Conservation (phyloP, 2,329 filamentous ascomycete genomes). For the Rosellinia necatrix region DNA sequence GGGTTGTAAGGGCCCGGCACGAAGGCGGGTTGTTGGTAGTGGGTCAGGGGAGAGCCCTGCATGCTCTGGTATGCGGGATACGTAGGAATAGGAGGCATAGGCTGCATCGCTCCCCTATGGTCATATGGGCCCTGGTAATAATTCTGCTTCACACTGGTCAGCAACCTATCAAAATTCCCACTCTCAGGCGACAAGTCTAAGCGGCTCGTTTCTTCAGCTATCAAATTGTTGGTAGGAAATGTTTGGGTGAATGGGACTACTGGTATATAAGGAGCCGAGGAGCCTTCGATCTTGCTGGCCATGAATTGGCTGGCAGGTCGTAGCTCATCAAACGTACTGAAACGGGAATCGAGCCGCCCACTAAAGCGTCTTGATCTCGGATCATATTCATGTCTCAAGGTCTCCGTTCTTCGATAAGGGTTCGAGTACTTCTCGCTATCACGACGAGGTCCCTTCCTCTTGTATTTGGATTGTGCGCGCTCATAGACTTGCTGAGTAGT, state of each 20-base stretch:
- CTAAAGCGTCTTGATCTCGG: constrained; percentile 48
- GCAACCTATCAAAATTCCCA: constrained; percentile 73
- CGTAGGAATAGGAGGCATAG: constrained; percentile 37
- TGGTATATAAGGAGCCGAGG: constrained; percentile 28
- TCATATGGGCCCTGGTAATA: constrained; percentile 59
- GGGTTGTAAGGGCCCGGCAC: constrained; percentile 46
- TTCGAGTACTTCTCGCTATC: constrained; percentile 53
- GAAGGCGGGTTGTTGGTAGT: constrained; percentile 53
- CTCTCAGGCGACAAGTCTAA: constrained; percentile 70
- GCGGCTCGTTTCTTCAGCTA: constrained; percentile 30
- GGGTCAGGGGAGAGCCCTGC: constrained; percentile 50
- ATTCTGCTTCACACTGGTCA: constrained; percentile 72
- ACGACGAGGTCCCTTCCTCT: constrained; percentile 52
- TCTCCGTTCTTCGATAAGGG: constrained; percentile 45
- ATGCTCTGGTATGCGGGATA: constrained; percentile 39
- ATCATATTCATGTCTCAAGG: constrained; percentile 44
- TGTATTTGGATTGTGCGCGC: constrained; percentile 44
- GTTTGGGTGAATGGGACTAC: constrained; percentile 37
- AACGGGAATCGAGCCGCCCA: constrained; percentile 50
- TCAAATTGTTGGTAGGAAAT: constrained; percentile 36
- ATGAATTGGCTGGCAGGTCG: constrained; percentile 24
- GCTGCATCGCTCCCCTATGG: constrained; percentile 46
- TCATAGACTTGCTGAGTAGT: constrained; percentile 43
- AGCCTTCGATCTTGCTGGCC: constrained; percentile 26
- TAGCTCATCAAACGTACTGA: constrained; percentile 35